A percentile compares a stretch with the other conserved stretches of the same genome.
These are phyloP conservation scores for Arthrobotrys iridis DNA, from an alignment of 2,329 filamentous ascomycete species.

Conservation along the genomic window DNA sequence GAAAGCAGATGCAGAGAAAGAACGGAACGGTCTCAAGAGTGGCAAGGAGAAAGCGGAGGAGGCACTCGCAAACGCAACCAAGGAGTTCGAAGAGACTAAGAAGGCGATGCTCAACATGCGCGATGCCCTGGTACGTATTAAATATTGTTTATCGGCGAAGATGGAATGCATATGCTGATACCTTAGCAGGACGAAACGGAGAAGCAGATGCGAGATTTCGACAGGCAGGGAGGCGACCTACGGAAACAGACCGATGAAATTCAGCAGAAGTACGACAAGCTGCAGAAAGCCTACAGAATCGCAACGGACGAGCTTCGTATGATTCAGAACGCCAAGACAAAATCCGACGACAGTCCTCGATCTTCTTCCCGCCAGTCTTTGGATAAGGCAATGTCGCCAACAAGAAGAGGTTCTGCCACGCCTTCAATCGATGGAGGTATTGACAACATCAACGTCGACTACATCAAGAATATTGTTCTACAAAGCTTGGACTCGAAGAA, in stretches of 20 bases:
- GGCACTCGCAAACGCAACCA: slow-evolving; percentile 72
- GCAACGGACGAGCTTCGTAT: slow-evolving; percentile 54
- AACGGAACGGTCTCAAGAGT: slow-evolving; percentile 77
- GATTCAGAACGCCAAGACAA: slow-evolving; percentile 57
- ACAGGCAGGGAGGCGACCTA: slow-evolving; percentile 81
- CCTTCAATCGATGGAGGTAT: slow-evolving; percentile 35
- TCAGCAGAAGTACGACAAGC: slow-evolving; percentile 78
- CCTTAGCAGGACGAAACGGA: slow-evolving; percentile 76
- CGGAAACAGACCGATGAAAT: slow-evolving; percentile 80
- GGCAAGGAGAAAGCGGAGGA: slow-evolving; percentile 80
- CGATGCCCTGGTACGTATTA: slow-evolving; percentile 68
- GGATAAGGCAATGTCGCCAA: slow-evolving; percentile 46
- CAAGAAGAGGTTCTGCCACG: slow-evolving; percentile 43
- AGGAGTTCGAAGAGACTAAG: slow-evolving; percentile 79
- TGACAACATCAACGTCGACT: slow-evolving; percentile 67
- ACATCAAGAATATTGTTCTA: slow-evolving; percentile 81
- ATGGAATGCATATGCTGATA: slow-evolving; percentile 13
- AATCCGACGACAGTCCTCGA: slow-evolving; percentile 38
- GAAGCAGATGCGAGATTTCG: slow-evolving; percentile 80
- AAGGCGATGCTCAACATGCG: slow-evolving; percentile 80
- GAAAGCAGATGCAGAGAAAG: slow-evolving; percentile 78
- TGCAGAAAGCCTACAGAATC: slow-evolving; percentile 74
- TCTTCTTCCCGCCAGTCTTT: slow-evolving; percentile 42
- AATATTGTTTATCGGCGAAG: neutral
- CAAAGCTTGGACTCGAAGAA: slow-evolving; percentile 85